Evolutionary conservation across 1,139 yeast species (phyloP), one percentile per base, ranked within the genome.

Genomic region (Pichia sp.): DNA sequence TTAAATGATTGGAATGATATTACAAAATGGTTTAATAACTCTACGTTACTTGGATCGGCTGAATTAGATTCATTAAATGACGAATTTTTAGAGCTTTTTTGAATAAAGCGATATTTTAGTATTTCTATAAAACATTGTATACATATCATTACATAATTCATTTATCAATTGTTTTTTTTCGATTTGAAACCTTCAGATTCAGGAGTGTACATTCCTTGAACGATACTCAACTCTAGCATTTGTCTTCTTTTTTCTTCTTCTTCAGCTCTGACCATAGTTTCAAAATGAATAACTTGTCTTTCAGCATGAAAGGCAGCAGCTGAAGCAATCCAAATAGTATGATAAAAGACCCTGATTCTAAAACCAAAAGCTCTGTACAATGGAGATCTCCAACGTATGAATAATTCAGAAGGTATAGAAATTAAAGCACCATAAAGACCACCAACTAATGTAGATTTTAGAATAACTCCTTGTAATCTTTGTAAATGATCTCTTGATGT

Each of bases 351-450:
- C 32, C 68, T 54, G 22, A 65, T 64, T 24, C 69, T 50, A 23
- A 56, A 50, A 3, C 68, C 69, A 44, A 65, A 61, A 20, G 66
- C 63, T 48, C 69, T 55, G 48, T 63, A 65, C 23, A 60, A 52
- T 15, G 68, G 68, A 1, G 66, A 65, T 40, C 62, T 55, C 68
- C 68, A 65, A 40, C 65, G 53, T 6, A 65, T 51, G 2, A 65
- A 37, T 26, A 64, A 47, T 45, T 65, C 68, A 3, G 67, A 56
- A 1, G 68, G 68, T 20, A 65, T 59, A 9, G 68, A 62, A 27
- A 66, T 55, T 45, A 65, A 49, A 1, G 68, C 66, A 16, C 68
- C 68, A 43, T 65, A 66, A 18, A 65, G 50, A 6, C 61, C 68
- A 23, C 68, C 68, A 15, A 56, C 53, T 13, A 63, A 45, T 4